Percentiles rank a stretch among this genome's conserved stretches.
Conservation (phyloP, 1,284 basidiomycete genomes). For the Trichosporon sp. region DNA sequence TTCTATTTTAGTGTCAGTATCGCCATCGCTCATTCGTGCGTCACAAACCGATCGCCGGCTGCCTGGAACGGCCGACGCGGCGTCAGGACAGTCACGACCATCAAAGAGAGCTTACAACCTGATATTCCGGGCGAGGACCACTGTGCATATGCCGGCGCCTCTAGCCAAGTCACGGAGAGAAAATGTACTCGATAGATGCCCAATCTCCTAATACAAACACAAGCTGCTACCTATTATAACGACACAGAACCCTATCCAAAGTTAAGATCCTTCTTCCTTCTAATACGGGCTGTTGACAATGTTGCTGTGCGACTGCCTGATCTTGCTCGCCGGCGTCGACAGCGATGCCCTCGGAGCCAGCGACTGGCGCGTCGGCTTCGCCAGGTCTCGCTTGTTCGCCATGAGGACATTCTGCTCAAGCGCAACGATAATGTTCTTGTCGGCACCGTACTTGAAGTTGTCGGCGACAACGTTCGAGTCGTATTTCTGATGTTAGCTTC, state of each 20-base stretch:
- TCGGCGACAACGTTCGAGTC: constrained; percentile 94
- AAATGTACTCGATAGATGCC: constrained; percentile 20
- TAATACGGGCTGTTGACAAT: constrained; percentile 54
- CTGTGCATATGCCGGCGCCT: neutral
- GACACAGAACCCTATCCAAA: constrained; percentile 2
- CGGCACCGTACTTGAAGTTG: constrained; percentile 92
- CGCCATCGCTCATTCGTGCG: neutral
- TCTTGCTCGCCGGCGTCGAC: constrained; percentile 42
- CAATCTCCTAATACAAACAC: constrained; percentile 18
- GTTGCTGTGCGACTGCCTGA: constrained; percentile 43
- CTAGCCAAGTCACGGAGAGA: constrained; percentile 2
- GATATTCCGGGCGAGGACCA: neutral
- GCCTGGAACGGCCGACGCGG: neutral
- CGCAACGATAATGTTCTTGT: constrained; percentile 95
- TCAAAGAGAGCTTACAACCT: neutral
- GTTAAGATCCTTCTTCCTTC: constrained; percentile 14
- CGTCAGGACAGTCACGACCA: too few species aligned
- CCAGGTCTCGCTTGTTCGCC: constrained; percentile 88
- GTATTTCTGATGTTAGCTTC: constrained; percentile 61
- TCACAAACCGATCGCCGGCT: neutral
- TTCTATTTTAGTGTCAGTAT: neutral
- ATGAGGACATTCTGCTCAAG: constrained; percentile 91
- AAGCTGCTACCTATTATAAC: constrained; percentile 20
- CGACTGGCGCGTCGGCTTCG: constrained; percentile 58
- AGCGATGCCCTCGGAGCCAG: constrained; percentile 24